These are phyloP conservation scores for Pseudognaphalium luteoalbum DNA, from an alignment of 129 eudicot genomes.

Conservation along the genomic window DNA sequence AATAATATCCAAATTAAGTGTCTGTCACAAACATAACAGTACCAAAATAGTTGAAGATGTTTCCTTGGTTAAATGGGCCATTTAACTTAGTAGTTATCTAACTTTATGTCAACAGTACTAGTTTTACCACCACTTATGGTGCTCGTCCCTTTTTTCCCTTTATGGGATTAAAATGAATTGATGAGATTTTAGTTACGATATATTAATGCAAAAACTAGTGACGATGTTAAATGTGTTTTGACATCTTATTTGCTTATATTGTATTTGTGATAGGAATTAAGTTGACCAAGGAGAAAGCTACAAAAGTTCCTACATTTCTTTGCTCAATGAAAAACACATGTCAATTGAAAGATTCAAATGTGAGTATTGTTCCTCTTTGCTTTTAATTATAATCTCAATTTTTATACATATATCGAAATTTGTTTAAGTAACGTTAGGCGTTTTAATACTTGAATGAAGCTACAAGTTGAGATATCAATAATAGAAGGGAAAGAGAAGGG, in stretches of 20 bases:
- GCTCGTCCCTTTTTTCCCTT: not conserved
- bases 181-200: not conserved
- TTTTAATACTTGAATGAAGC: constrained; percentile 34
- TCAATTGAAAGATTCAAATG: constrained; percentile 66
- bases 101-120: not conserved
- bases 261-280: constrained; percentile 39
- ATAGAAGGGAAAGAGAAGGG: constrained; percentile 86
- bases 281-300: constrained; percentile 41
- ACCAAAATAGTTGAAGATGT: not conserved
- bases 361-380: constrained; percentile 26
- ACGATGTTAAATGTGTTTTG: not conserved
- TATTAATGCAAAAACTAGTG: not conserved
- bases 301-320: constrained; percentile 53
- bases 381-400: not conserved
- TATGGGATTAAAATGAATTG: not conserved
- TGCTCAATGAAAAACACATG: constrained; percentile 59
- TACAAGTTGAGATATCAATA: constrained; percentile 50
- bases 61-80: not conserved
- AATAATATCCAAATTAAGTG: not conserved
- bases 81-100: not conserved
- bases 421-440: not conserved
- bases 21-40: not conserved
- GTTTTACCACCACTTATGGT: not conserved
- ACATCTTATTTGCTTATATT: not conserved
- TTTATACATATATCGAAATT: not conserved